Evolutionary conservation across 2,329 filamentous ascomycete species (phyloP), one percentile per base, ranked within the genome.

Genomic region (Pseudogymnoascus verrucosus): DNA sequence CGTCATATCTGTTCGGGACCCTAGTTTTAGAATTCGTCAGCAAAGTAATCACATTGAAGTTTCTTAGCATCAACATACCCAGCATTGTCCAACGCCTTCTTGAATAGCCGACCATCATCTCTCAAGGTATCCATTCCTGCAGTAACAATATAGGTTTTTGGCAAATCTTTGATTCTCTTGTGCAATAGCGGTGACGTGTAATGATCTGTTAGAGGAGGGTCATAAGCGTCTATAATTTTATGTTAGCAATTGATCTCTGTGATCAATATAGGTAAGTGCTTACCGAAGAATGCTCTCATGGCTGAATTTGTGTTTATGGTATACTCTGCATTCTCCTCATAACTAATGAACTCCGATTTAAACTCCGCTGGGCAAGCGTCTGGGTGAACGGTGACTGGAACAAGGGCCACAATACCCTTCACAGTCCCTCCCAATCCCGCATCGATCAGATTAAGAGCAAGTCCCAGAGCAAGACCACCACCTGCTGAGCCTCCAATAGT

Each of bases 401-500:
- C 73, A 16, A 76, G 65, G 1, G 73, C 73, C 3, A 76, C 66
- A 3, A 78, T 71, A 23, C 77, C 77, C n/a, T 74, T 71, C n/a
- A 78, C 64, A 1, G 69, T 66, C 26, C 72, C 68, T 21, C 69
- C 71, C 5, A 71, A 60, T 2, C 72, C 74, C 19, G 74, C 71
- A 60, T 78, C 76, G 61, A 78, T 69, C 11, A 76, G 68, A 63
- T 69, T 73, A 63, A 78, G 69, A 19, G 75, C 76, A 12, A 72
- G 64, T 10, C 71, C 72, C 7, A 78, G 70, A 0, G 75, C 74
- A 19, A 78, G 67, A 21, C 74, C 72, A 14, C 70, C 76, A 34
- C 77, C 77, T 11, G 77, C 77, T 7, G 76, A 77, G 3, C 70
- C 70, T 19, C 77, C 76, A 10, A 73, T 70, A 0, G 72, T 73